Base-by-base conservation (phyloP, 306 rosid species). In the Castanopsis chinensis region DNA sequence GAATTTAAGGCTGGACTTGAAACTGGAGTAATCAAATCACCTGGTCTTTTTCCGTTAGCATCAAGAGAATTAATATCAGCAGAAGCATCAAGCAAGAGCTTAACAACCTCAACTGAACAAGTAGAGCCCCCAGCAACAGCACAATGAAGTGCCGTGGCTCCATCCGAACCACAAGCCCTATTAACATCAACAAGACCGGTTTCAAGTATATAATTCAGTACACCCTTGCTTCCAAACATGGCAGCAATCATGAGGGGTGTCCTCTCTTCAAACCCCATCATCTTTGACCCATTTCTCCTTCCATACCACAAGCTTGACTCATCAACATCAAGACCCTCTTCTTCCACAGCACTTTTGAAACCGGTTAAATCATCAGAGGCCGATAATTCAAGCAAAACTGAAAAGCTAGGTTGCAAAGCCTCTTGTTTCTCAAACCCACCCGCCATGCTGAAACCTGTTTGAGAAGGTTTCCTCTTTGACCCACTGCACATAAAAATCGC, bases 211-310 rank as follows among this genome's bases (percentile, higher is more conserved):
- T 87, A 92, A 35, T 74, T 78, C n/a, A 92, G 54, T 6, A 94
- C 96, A 18, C 63, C 76, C 63, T 76, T 81, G 91, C 97, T 92
- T 69, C 96, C 98, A 51, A 87, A 94, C 96, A 86, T 86, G 11
- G 98, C 88, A 69, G 98, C 94, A 73, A 94, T 79, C 97, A 92
- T 89, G 45, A 92, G 92, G 55, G 98, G 96, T 0, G 93, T 92
- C 78, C 96, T 89, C 87, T 89, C 92, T 79, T 92, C 96, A 72
- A 77, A 84, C 23, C 90, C 74, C 84, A 92, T 41, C 79, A 81
- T 86, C 81, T 89, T 94, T 2, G 93, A 89, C 19, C 94, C 96
- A 78, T 88, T 54, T 67, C 83, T 85, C 82, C 92, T 86, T 60
- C 98, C 97, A 77, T 92, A 92, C 98, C 98, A 94, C 57, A 85